Evolutionary conservation across 352 stramenopile genomes (phyloP).

Genomic region (Phytophthora europaea): DNA sequence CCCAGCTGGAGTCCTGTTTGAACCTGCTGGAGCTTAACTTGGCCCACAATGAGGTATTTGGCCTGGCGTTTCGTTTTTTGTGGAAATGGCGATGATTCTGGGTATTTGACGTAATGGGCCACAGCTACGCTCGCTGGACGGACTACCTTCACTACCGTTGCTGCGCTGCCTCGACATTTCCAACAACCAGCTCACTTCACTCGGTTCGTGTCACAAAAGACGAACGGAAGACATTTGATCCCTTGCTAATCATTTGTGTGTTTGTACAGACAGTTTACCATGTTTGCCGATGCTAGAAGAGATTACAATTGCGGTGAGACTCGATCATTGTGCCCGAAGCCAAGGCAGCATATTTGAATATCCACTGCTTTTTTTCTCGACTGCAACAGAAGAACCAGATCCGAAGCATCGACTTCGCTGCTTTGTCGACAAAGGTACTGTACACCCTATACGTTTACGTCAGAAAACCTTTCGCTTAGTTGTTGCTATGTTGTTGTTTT

Average conservation of each 20-base stretch:
- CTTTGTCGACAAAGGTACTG: constrained; percentile 45
- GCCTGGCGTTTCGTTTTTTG: neutral
- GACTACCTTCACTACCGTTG: constrained; percentile 51
- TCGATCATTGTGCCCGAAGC: neutral
- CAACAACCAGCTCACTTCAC: constrained; percentile 53
- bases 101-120: neutral
- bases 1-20: constrained; percentile 55
- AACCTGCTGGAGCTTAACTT: constrained; percentile 72
- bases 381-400: constrained; percentile 61
- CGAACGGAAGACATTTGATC: neutral
- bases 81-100: neutral
- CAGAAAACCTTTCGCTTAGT: neutral
- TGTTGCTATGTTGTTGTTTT: neutral
- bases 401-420: constrained; percentile 49
- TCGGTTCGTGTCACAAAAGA: constrained; percentile 42
- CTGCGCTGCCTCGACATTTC: constrained; percentile 62
- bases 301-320: constrained; percentile 54
- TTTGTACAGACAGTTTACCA: constrained; percentile 51
- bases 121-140: constrained; percentile 58
- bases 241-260: neutral
- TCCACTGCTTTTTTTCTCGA: neutral
- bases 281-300: constrained; percentile 59
- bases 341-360: neutral
- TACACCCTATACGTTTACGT: too few relatives aligned
- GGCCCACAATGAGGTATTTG: constrained; percentile 56